Evolutionary conservation across 768 basidiomycete species (phyloP), one percentile per base, ranked within the genome.

Genomic region (Guyanaporus albipodus): DNA sequence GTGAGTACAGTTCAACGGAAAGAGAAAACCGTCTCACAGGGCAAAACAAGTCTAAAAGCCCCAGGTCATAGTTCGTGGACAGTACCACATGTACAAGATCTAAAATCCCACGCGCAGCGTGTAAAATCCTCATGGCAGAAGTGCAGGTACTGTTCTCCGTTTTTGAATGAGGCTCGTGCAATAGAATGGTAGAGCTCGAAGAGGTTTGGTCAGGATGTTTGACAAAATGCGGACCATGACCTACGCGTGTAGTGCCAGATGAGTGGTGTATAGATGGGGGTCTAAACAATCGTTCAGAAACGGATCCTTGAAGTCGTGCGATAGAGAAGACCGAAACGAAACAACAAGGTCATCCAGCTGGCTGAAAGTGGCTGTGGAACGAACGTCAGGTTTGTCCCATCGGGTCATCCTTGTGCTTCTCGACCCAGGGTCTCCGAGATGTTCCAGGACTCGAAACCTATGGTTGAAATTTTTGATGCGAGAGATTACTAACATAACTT

Each of bases 81-180:
- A 74, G 78, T 22, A 87, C 73, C 14, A 68, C 71, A 57, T 86
- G 83, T 29, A 87, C 75, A 14, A 85, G 67, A 53, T 87, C 81
- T 34, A 88, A 67, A 32, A 85, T 79, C 1, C 76, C 73, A 38
- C 87, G 76, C 3, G 85, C 78, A 21, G 86, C 79, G 1, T 75
- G 76, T 8, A 88, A 67, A 24, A 88, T 81, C 57, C 79, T 84
- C 54, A 80, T 72, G 12, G 85, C 82, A 33, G 85, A 87, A 33
- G 80, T 72, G 54, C 86, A 89, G 28, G 78, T 77, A 15, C 73
- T 72, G 37, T 65, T 69, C 21, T 72, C 70, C 38, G 84, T 70
- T 48, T 79, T 76, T 15, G 86, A 85, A 57, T 87, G 85, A 4
- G 85, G 84, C 52, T 90, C 87, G 55, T 89, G 87, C 33, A 90